Conservation (phyloP, 148 eudicot species). For the Fagopyrum homotropicum region DNA sequence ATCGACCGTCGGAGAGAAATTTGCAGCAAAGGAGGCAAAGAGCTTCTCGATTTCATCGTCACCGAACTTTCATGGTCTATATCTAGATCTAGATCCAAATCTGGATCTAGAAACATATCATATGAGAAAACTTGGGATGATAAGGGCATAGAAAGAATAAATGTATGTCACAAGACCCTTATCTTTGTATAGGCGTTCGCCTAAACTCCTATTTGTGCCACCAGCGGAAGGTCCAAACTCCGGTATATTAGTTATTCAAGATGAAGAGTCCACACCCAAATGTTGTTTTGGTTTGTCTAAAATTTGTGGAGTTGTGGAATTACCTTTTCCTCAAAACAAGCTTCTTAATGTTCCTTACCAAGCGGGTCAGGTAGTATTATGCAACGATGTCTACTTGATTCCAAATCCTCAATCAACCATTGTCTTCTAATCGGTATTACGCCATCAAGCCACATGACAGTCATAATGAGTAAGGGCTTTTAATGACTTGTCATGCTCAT, state of each 20-base stretch:
- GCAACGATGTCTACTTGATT: conserved; percentile 27
- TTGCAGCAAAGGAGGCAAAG: not conserved
- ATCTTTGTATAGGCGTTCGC: conserved; percentile 20
- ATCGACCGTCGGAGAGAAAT: conserved; percentile 14
- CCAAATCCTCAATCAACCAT: conserved; percentile 29
- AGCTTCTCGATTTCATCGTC: not conserved
- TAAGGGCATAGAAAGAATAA: not conserved
- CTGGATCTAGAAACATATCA: not conserved
- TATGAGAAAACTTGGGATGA: not conserved
- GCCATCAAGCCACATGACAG: conserved; percentile 27
- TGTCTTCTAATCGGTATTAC: conserved; percentile 28
- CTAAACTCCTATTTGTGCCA: conserved; percentile 14
- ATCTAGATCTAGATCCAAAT: no score
- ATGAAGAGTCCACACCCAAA: conserved; percentile 15
- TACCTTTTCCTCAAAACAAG: conserved; percentile 41
- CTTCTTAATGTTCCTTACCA: conserved; percentile 17
- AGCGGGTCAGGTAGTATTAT: conserved; percentile 2
- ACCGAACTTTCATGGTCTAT: no score
- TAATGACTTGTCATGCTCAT: not conserved
- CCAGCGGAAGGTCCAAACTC: conserved; percentile 33
- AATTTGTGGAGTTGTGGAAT: conserved; percentile 11
- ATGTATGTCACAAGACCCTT: conserved; percentile 35
- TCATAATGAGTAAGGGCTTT: conserved; percentile 24
- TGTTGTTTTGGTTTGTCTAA: conserved; percentile 23
- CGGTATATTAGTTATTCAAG: conserved; percentile 29